Base-by-base conservation (phyloP, 2,329 filamentous ascomycete species). In the Colletotrichum zoysiae region DNA sequence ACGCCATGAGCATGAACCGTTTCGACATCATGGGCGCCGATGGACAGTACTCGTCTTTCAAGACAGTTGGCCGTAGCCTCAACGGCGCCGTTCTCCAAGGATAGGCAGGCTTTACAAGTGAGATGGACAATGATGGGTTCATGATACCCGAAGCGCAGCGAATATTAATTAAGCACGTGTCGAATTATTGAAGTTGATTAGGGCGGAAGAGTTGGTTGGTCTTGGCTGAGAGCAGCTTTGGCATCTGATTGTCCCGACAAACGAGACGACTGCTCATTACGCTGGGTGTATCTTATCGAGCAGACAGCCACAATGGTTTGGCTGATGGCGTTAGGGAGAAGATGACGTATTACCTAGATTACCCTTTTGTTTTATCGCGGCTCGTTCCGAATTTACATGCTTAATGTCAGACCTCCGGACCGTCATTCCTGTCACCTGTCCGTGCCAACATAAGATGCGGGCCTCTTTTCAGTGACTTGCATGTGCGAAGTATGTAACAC, bases 1-100 rank as follows among this genome's bases (percentile, higher is more conserved):
- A 84, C 70, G 77, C 81, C 38, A 83, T 84, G 77, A 84, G 83
- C 44, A 75, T 79, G 71, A 81, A 84, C 70, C 82, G 88, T 50
- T 90, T 90, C 68, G 88, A 90, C 73, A 84, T 84, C 1, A 82
- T 89, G 80, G 84, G 84, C 23, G 76, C 77, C 1, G 83, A 89
- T 72, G 87, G 87, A 0, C 78, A 82, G 65, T 89, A 84, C 76
- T 82, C 84, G 71, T 84, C 79, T 61, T 88, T 86, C 74, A 88
- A 88, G 80, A 89, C 87, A 20, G 81, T 89, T 56, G 88, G 88
- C 18, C 82, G 83, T 70, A 79, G 84, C 42, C 82, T 78, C 3
- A 79, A 78, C 23, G 85, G 85, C 0, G 76, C 77, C 33, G 79
- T 81, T 5, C 83, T 74, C n/a, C 64, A 74, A 20, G 61, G 57